Evolutionary conservation across 73 alveolate genomes (phyloP), one percentile per base, ranked within the genome.

Genomic region (Stentor roeselii): DNA sequence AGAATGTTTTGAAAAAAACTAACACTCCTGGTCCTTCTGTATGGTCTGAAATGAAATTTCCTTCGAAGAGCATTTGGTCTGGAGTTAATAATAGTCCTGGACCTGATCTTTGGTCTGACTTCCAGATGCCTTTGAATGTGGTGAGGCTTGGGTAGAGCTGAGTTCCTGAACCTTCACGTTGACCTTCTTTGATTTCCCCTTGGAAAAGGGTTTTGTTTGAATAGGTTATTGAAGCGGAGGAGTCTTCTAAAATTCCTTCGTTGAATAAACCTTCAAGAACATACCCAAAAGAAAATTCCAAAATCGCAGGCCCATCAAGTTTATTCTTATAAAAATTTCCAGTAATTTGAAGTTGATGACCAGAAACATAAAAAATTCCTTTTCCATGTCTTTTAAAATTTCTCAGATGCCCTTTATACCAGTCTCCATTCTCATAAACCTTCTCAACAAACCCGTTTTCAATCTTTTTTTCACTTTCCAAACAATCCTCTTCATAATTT

Each of bases 321-420:
- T 86, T 87, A 41, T 91, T 92, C 60, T 87, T 90, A 42, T 83
- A 87, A 91, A 91, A 90, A 58, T 95, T 94, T 2, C 98, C 98
- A 78, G 87, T 92, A 84, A 89, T 92, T 59, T 90, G 92, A 78
- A 90, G 93, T 59, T 90, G 94, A 84, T 92, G 88, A 58, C 86
- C 91, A n/a, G 11, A 61, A 14, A 36, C 6, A 77, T 95, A 95
- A 59, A 88, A 75, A 87, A 91, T 88, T 0, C 98, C 98, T 80
- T 90, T 92, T 31, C 98, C 97, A 74, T 93, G 84, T 60, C 91
- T 90, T 86, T 80, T 41, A 32, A 92, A 87, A 30, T 83, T 50
- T 40, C 80, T 93, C 98, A 97, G 92, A 78, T 83, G 90, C 36
- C 98, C 98, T 88, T 95, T 97, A 86, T 95, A 95, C 75, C 97